Evolutionary conservation across 768 basidiomycete species (phyloP), one percentile per base, ranked within the genome.

Genomic region (Dictyophora rubrovolvata): DNA sequence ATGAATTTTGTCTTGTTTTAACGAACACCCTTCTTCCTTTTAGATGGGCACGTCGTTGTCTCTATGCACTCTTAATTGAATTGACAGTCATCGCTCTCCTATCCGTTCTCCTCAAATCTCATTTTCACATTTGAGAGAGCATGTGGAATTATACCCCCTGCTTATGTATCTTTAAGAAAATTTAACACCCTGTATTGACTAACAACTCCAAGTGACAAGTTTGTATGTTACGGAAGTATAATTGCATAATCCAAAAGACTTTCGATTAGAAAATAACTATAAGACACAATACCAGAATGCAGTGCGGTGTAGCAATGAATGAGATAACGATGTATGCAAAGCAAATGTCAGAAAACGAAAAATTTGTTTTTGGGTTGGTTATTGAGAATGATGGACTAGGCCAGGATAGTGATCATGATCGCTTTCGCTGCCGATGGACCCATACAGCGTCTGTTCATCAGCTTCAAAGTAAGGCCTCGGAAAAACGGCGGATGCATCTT

Each of bases 21-120:
- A 16, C 50, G 11, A 11, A 22, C 50, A 16, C 5, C 21, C 3
- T 20, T 18, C 16, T 50, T 50, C 36, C n/a, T 20, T 6, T 51
- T 35, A 59, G 57, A 59, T 59, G 57, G 57, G 48, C 57, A 59
- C 50, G 33, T 20, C 57, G 57, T 12, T 59, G 57, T 28, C 17
- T 59, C 9, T 17, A 51, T 36, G 57, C 57, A 34, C 57, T 59
- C 14, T 34, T 59, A 20, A 37, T 42, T 8, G 57, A 59, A 50
- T 23, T 59, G 33, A 4, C 35, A 23, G 7, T 52, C 12, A n/a
- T 59, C 5, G 9, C 50, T 12, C 17, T 59, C n/a, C 14, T 59
- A 9, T 22, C 37, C 7, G 33, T 52, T 18, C 34, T 59, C 50
- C 18, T 53, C 35, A 59, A 42, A 36, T 51, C 42, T 12, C 42